These are phyloP conservation scores for Novymonas esmeraldas DNA, from an alignment of 208 protist genomes.

Conservation along the genomic window DNA sequence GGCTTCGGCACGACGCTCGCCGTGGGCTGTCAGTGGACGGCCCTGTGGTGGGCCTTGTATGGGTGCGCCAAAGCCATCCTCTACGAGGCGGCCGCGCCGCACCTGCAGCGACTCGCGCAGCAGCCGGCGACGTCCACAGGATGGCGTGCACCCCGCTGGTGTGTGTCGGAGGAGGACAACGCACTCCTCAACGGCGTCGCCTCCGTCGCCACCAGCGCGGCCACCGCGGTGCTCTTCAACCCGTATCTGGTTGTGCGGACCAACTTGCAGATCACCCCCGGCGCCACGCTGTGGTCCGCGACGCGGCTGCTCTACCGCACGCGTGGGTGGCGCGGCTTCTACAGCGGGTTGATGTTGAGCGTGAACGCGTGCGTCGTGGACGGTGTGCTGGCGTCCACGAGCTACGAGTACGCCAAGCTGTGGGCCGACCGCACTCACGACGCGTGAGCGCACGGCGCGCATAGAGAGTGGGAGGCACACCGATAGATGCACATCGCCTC, in stretches of 20 bases:
- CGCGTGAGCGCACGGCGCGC: neutral
- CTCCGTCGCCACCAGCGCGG: slow-evolving; percentile 64
- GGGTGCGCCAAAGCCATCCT: slow-evolving; percentile 50
- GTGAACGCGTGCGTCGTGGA: slow-evolving; percentile 75
- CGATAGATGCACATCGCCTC: too few relatives aligned
- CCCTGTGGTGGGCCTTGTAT: slow-evolving; percentile 83
- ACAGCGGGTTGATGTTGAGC: slow-evolving; percentile 68
- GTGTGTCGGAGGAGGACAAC: slow-evolving; percentile 71
- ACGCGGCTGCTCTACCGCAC: slow-evolving; percentile 49
- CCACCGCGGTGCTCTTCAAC: slow-evolving; percentile 82
- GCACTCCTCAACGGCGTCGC: slow-evolving; percentile 63
- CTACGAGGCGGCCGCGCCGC: slow-evolving; percentile 43
- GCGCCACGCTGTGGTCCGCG: slow-evolving; percentile 58
- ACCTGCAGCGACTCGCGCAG: slow-evolving; percentile 26
- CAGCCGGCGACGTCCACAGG: neutral
- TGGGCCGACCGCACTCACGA: slow-evolving; percentile 60
- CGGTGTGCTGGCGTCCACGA: slow-evolving; percentile 71
- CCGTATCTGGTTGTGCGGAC: slow-evolving; percentile 84
- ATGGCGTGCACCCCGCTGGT: slow-evolving; percentile 40
- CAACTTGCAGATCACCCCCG: slow-evolving; percentile 75
- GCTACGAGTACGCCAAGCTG: slow-evolving; percentile 89
- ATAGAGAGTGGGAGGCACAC: neutral
- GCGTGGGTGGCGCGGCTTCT: slow-evolving; percentile 72
- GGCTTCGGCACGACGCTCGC: slow-evolving; percentile 80
- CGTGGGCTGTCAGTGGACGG: slow-evolving; percentile 85